Evolutionary conservation across 495 filamentous ascomycete species (phyloP).

Genomic region (Xylaria longipes): DNA sequence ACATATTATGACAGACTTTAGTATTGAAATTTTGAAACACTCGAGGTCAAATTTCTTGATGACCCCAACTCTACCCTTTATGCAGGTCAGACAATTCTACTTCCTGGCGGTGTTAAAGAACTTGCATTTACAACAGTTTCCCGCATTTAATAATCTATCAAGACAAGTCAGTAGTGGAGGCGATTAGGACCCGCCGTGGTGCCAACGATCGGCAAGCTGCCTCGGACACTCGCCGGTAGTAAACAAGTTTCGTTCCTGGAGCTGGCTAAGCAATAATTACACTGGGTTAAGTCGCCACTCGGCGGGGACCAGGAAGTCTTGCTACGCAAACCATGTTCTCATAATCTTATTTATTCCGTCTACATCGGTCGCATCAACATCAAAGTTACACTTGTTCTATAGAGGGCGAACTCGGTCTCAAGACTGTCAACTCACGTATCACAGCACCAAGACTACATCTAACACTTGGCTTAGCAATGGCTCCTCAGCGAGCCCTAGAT

Average conservation of each 20-base stretch:
- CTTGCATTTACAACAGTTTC: background rate
- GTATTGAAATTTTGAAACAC: background rate
- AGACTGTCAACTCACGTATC: background rate
- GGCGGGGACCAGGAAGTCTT: background rate
- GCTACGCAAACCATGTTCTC: too few species aligned
- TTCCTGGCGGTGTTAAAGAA: background rate
- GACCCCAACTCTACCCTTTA: background rate
- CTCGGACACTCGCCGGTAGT: background rate
- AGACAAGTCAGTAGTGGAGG: background rate
- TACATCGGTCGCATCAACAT: too few species aligned
- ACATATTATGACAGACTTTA: background rate
- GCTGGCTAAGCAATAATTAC: background rate
- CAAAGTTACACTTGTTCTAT: background rate
- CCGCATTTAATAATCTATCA: background rate
- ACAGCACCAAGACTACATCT: background rate
- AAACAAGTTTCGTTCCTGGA: background rate
- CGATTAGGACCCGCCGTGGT: background rate
- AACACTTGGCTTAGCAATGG: background rate
- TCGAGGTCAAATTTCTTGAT: background rate
- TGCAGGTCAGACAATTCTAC: background rate
- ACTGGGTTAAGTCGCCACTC: background rate
- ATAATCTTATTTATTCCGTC: too few species aligned
- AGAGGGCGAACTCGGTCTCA: background rate
- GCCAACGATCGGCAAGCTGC: background rate
- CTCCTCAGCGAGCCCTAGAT: constrained; percentile 20